Conservation (phyloP, 129 eudicot species). For the Arctium minus region DNA sequence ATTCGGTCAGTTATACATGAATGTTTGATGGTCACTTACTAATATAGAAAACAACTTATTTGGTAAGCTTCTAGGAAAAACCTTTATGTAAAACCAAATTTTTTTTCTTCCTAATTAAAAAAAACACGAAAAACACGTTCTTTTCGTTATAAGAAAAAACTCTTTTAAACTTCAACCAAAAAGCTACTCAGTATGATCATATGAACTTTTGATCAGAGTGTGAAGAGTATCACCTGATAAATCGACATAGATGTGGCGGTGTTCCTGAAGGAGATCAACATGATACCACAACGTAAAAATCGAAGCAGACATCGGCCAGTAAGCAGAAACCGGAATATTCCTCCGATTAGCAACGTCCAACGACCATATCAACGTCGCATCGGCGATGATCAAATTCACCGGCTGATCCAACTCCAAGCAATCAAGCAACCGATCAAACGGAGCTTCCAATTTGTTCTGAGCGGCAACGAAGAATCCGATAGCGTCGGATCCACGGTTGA, state of each 20-base stretch:
- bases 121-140: too few relatives aligned
- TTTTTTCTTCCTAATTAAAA: too few relatives aligned
- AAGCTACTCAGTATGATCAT: too few relatives aligned
- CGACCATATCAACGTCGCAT: conserved; percentile 38
- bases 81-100: background rate
- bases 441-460: conserved; percentile 34
- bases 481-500: conserved; percentile 26
- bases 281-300: conserved; percentile 32
- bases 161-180: too few relatives aligned
- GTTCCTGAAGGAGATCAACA: conserved; percentile 28
- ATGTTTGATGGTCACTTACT: too few relatives aligned
- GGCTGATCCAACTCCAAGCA: conserved; percentile 21
- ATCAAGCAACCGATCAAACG: conserved; percentile 47
- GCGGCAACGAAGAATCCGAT: conserved; percentile 23
- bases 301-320: conserved; percentile 45
- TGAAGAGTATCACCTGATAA: conserved; percentile 22
- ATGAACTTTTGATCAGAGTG: background rate
- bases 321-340: conserved; percentile 51
- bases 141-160: too few relatives aligned
- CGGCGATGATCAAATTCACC: conserved; percentile 34
- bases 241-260: conserved; percentile 27
- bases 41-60: too few relatives aligned
- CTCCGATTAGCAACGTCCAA: conserved; percentile 30
- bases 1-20: too few relatives aligned
- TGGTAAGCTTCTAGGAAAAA: too few relatives aligned